These are phyloP conservation scores for Gossypium raimondii DNA, from an alignment of 345 rosid genomes.

Conservation along the genomic window DNA sequence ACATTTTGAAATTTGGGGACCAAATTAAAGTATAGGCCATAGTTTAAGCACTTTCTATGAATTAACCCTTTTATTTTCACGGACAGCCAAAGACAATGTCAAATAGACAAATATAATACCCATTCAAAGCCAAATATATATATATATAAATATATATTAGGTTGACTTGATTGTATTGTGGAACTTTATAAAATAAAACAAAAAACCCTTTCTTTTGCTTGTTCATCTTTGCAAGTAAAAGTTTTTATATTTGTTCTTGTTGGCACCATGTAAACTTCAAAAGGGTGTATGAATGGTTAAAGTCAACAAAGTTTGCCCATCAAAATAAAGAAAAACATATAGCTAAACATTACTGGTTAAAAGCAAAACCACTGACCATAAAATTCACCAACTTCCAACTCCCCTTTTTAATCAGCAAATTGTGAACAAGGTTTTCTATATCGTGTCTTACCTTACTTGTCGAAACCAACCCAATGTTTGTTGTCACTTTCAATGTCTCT, in stretches of 20 bases:
- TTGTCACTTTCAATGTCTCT: conserved; percentile 15
- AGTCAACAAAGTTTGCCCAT: background rate
- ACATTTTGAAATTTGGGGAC: too few species aligned
- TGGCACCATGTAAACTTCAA: background rate
- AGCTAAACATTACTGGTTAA: background rate
- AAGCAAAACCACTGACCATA: background rate
- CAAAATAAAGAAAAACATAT: background rate
- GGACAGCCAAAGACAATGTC: too few species aligned
- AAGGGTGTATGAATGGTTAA: background rate
- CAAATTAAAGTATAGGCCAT: too few species aligned
- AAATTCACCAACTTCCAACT: conserved; percentile 1
- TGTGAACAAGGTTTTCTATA: background rate
- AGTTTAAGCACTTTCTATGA: too few species aligned
- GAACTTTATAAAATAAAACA: too few species aligned
- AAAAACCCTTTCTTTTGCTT: background rate
- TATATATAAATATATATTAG: too few species aligned
- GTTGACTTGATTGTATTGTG: too few species aligned
- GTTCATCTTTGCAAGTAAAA: background rate
- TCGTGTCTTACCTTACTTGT: background rate
- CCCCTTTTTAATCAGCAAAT: background rate
- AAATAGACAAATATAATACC: too few species aligned
- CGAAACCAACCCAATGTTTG: background rate
- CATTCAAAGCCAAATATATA: too few species aligned
- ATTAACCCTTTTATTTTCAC: too few species aligned
- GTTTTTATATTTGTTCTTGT: background rate